Conservation (phyloP, 768 basidiomycete genomes). For the Tricholoma matsutake region DNA sequence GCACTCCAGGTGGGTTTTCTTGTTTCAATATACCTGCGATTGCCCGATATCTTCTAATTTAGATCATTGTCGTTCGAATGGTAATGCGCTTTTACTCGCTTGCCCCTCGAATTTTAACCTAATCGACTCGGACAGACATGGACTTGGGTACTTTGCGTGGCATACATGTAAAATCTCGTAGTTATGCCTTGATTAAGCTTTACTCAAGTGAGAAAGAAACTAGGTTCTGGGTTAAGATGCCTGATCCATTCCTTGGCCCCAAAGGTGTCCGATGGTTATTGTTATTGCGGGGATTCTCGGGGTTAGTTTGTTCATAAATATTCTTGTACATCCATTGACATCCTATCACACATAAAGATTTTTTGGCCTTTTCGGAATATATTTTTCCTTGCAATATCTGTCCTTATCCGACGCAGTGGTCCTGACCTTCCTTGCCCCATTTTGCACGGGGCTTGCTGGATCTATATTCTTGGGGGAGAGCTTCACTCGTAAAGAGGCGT, state of each 20-base stretch:
- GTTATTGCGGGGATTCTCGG: conserved; percentile 57
- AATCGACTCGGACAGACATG: conserved; percentile 35
- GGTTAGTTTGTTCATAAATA: conserved; percentile 35
- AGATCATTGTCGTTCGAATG: conserved; percentile 51
- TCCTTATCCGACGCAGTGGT: conserved; percentile 78
- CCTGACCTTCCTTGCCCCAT: conserved; percentile 71
- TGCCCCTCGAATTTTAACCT: background rate
- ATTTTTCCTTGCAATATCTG: conserved; percentile 69
- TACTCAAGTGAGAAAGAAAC: conserved; percentile 6
- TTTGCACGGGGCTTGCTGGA: conserved; percentile 59
- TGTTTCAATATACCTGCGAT: conserved; percentile 44
- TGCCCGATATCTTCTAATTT: background rate
- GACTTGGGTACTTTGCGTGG: conserved; percentile 48
- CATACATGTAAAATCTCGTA: conserved; percentile 43
- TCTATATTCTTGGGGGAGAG: conserved; percentile 60
- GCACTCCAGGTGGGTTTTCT: conserved; percentile 45
- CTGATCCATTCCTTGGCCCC: conserved; percentile 66
- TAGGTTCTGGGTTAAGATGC: conserved; percentile 37
- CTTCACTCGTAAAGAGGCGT: conserved; percentile 50
- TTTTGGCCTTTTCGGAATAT: conserved; percentile 46
- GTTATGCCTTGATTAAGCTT: background rate
- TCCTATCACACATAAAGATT: conserved; percentile 44
- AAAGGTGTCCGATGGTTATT: conserved; percentile 61
- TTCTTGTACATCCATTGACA: background rate
- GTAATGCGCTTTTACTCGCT: conserved; percentile 22